phyloP scores from a whole-genome alignment of 108 stramenopile species.

The Nitzschia sp. region DNA sequence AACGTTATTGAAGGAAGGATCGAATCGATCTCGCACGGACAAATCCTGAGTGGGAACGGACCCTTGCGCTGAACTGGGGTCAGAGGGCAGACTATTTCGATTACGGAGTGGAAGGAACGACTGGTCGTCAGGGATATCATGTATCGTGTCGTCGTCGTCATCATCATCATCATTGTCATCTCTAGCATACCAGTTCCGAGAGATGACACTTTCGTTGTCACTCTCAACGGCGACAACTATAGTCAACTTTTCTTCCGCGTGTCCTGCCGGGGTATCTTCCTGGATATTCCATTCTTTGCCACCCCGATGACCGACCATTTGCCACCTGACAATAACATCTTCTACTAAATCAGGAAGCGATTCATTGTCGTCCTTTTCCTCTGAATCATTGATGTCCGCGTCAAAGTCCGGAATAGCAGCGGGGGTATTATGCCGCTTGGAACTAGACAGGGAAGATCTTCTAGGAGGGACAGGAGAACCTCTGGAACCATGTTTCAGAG shows the following conservation, averaged over 20 bases:
- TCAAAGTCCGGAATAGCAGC: neutral
- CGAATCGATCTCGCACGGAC: conserved; percentile 14
- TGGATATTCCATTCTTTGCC: conserved; percentile 20
- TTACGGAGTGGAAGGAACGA: neutral
- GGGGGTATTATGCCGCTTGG: no score
- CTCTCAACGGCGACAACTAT: conserved; percentile 22
- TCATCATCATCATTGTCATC: conserved; percentile 16
- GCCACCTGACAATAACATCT: conserved; percentile 1
- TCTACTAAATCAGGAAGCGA: conserved; percentile 9
- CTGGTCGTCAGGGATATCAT: conserved; percentile 4
- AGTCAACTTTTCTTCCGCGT: conserved; percentile 16
- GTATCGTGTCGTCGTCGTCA: conserved; percentile 4
- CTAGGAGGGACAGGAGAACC: no score
- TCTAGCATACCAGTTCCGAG: neutral
- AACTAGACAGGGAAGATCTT: no score
- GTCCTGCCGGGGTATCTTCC: conserved; percentile 28
- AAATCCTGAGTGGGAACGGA: neutral
- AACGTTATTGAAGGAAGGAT: conserved; percentile 13
- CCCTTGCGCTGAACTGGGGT: conserved; percentile 9
- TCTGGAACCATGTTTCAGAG: no score
- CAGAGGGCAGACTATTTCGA: conserved; percentile 11
- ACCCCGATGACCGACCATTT: conserved; percentile 8
- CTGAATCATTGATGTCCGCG: neutral
- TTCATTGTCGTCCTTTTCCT: neutral
- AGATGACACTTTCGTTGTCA: conserved; percentile 14